Evolutionary conservation across 495 filamentous ascomycete species (phyloP).

Genomic region (Podospora didyma): DNA sequence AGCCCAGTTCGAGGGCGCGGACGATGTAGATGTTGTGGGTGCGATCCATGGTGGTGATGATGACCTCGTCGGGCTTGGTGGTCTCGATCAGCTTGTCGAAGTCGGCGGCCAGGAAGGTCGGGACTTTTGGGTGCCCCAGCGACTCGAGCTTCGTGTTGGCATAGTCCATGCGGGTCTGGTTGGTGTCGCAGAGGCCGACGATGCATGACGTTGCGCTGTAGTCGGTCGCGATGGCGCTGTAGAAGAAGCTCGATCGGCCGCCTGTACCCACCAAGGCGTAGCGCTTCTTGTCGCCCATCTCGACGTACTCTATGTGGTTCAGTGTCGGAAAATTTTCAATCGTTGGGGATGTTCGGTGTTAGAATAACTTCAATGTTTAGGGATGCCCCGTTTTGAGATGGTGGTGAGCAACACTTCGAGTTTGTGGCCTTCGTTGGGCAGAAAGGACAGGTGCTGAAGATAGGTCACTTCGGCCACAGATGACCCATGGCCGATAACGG

Average conservation of each 20-base stretch:
- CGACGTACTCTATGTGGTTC: too few species aligned
- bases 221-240: constrained; percentile 48
- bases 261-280: constrained; percentile 45
- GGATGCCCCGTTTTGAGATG: too few species aligned
- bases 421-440: too few species aligned
- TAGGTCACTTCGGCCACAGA: constrained; percentile 8
- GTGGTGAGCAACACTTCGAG: too few species aligned
- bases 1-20: constrained; percentile 51
- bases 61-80: constrained; percentile 51
- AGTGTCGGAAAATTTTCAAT: too few species aligned
- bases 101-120: constrained; percentile 46
- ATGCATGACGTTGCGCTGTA: constrained; percentile 44
- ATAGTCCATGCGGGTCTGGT: constrained; percentile 43
- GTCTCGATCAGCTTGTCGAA: constrained; percentile 53
- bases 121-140: constrained; percentile 36
- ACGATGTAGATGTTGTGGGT: constrained; percentile 55
- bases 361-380: too few species aligned
- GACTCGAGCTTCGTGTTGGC: constrained; percentile 33
- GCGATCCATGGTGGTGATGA: constrained; percentile 57
- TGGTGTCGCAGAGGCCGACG: constrained; percentile 49
- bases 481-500: constrained; percentile 11
- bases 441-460: background rate
- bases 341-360: background rate
- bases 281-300: constrained; percentile 23
- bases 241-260: constrained; percentile 50